Base-by-base conservation (phyloP, 345 rosid genomes). In the Streptanthus diversifolius region DNA sequence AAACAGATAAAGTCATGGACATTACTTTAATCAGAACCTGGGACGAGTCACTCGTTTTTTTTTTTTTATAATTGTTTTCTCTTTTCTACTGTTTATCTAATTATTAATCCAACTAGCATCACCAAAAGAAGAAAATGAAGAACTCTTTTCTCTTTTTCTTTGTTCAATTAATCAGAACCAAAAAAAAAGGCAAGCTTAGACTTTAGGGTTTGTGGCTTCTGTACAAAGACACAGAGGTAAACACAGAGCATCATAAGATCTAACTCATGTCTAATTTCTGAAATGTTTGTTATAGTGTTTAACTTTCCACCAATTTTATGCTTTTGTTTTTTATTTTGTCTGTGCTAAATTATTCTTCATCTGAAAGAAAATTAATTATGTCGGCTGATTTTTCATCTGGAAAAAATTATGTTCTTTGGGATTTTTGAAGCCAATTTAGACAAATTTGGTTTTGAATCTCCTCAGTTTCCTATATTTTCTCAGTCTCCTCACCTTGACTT, bases 151-250 rank as follows among this genome's bases (percentile, higher is more conserved):
- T 39, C 10, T 1, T 17, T 51, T 68, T 68, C 37, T 53, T 54
- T 58, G 39, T 52, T 41, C 15, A 56, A 65, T 15, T 21, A 55
- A 5, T 64, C 65, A 75, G 77, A 64, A 35, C 11, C 32, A 35
- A 7, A 32, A 29, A 29, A 27, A 51, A 41, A 24, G 40, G 35
- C 36, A 22, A 75, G n/a, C 60, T 66, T 48, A 60, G 68, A 68
- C 55, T 40, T 22, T 51, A 51, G 79, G 79, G 74, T 61, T 75
- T 75, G 74, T 75, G 69, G 74, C 63, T 68, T 29, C 2, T 61
- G 70, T 61, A 43, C 72, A 52, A 60, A 75, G 60, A 55, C 65
- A 35, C 52, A 67, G 73, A 75, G 79, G 79, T 75, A 60, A 60
- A 24, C 63, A 22, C 45, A 49, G 47, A 64, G 15, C 5, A 27